phyloP scores from a whole-genome alignment of 345 rosid genomes.

The Pistacia integerrima region DNA sequence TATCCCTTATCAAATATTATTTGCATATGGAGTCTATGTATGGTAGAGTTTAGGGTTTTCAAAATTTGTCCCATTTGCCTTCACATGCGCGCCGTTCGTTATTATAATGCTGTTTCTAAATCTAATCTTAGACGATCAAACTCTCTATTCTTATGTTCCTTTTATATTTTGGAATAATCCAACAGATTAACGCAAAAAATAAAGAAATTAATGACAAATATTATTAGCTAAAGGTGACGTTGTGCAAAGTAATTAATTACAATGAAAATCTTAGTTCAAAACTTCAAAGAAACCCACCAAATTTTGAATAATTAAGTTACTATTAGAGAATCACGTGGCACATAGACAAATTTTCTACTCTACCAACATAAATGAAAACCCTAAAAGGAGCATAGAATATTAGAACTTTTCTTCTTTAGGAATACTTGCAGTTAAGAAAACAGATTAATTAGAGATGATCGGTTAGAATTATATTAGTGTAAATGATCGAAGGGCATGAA shows the following conservation, averaged over 20 bases:
- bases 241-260: background rate
- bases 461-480: conserved; percentile 9
- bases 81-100: conserved; percentile 3
- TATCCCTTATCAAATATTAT: background rate
- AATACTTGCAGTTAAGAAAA: background rate
- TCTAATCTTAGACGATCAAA: background rate
- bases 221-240: conserved; percentile 5
- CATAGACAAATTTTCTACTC: conserved; percentile 3
- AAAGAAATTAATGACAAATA: background rate
- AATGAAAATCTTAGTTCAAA: background rate
- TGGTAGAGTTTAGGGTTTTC: background rate
- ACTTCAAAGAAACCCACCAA: background rate
- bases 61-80: background rate
- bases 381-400: background rate
- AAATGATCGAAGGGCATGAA: background rate
- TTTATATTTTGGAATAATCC: too few species aligned
- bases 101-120: background rate
- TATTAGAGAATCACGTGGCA: background rate
- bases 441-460: background rate
- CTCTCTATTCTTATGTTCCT: too few species aligned
- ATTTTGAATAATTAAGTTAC: too few species aligned
- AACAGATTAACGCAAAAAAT: background rate
- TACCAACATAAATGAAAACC: background rate
- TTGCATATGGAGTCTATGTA: background rate
- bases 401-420: background rate